phyloP scores from a whole-genome alignment of 768 basidiomycete species.

The Trametes coccinea region DNA sequence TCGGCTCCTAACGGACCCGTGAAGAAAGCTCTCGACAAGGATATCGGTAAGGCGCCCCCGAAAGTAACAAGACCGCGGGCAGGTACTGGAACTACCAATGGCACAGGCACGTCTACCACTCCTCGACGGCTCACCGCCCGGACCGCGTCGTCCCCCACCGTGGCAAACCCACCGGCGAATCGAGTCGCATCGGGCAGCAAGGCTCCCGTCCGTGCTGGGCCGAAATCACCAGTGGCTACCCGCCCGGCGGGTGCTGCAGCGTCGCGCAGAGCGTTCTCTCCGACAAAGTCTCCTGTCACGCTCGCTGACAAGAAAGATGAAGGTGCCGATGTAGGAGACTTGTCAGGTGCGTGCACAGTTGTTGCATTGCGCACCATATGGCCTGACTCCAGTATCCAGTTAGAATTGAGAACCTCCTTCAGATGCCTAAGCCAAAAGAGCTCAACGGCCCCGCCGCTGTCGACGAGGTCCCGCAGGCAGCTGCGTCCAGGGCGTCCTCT shows the following conservation, averaged over 20 bases:
- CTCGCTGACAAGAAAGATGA: background rate
- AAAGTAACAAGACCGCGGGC: constrained; percentile 2
- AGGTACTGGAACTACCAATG: background rate
- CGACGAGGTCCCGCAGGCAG: background rate
- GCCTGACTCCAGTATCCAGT: background rate
- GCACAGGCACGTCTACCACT: constrained; percentile 2
- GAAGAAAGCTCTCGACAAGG: constrained; percentile 9
- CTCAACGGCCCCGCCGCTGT: background rate
- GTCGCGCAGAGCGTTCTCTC: constrained; percentile 21
- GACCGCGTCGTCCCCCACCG: background rate
- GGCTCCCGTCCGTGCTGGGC: background rate
- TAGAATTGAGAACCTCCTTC: constrained; percentile 20
- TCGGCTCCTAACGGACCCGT: background rate
- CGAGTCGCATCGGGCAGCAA: constrained; percentile 9
- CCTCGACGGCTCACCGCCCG: constrained; percentile 3
- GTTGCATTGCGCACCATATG: background rate
- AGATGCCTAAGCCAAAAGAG: constrained; percentile 17
- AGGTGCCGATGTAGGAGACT: constrained; percentile 1
- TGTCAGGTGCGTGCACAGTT: constrained; percentile 18
- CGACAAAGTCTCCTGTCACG: constrained; percentile 15
- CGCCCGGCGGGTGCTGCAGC: constrained; percentile 5
- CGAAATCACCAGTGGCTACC: constrained; percentile 4
- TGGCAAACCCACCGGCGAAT: constrained; percentile 3
- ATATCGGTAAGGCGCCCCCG: constrained; percentile 1
- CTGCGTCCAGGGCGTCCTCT: constrained; percentile 3